Evolutionary conservation across 345 rosid genomes (phyloP), one percentile per base, ranked within the genome.

Genomic region (Litchi chinensis): DNA sequence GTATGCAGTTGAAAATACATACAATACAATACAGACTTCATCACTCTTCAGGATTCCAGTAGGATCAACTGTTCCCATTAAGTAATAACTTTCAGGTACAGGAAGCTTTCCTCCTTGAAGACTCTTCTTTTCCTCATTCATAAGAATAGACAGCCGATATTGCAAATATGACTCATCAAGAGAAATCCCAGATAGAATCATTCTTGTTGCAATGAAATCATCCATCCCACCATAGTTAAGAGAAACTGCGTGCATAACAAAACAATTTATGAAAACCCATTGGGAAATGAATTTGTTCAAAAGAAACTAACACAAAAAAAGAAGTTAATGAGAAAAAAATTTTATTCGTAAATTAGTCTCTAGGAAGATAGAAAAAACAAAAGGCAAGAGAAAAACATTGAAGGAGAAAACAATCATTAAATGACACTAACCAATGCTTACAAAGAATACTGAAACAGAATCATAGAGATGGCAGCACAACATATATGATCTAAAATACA

Each of bases 51-150:
- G 84, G 75, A 52, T 73, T 74, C 90, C 90, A 0, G 98, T 90
- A 65, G 98, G 98, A 82, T 95, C 95, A 24, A 81, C 89, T 15
- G 95, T 95, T 39, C 98, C 98, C 98, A 95, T 92, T 15, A 95
- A 81, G 85, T 95, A 90, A 78, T 86, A 91, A 26, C 93, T 90
- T 41, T 95, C 98, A 0, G 89, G 46, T 10, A 93, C 72, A 10
- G 87, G 94, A 75, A 95, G 87, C 75, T 15, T 93, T 67, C 95
- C 98, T 56, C 59, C 87, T 71, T 59, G 82, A 37, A 95, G 91
- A 80, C 78, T 77, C 43, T 85, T 91, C 76, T 76, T 93, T 71
- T 88, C 97, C 21, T 72, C 78, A 7, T 70, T 87, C 77, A 84
- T 57, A 11, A 92, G 73, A 26, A 0, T 81, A 3, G 88, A 87